Evolutionary conservation across 2,329 filamentous ascomycete species (phyloP).

Genomic region (Tolypocladium ovalisporum): DNA sequence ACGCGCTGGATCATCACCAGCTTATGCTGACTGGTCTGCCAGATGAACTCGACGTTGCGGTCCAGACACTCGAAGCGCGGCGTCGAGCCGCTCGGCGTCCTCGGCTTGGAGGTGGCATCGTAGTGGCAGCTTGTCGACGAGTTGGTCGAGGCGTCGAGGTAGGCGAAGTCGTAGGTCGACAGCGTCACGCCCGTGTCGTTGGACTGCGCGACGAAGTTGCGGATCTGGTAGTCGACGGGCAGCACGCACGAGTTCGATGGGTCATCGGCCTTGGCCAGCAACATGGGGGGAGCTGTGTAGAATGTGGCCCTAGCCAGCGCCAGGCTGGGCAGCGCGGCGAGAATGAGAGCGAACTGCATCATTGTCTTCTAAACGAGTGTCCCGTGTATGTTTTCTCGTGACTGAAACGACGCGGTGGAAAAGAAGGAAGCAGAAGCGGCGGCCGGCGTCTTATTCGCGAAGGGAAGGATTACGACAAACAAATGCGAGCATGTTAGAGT

Average conservation of each 20-base stretch:
- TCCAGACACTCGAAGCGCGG: constrained; percentile 33
- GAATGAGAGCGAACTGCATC: constrained; percentile 5
- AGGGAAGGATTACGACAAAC: neutral
- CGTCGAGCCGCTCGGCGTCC: constrained; percentile 16
- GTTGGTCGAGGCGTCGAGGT: constrained; percentile 26
- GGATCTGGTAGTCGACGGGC: constrained; percentile 27
- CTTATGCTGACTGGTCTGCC: constrained; percentile 12
- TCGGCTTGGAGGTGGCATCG: constrained; percentile 29
- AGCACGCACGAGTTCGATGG: constrained; percentile 20
- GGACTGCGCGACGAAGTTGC: constrained; percentile 22
- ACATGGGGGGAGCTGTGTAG: constrained; percentile 15
- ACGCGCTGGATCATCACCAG: constrained; percentile 34
- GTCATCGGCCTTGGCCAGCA: constrained; percentile 14
- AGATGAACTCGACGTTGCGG: constrained; percentile 31
- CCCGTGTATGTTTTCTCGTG: neutral
- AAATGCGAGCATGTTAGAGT: neutral
- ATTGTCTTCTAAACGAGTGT: neutral
- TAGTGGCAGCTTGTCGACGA: constrained; percentile 30
- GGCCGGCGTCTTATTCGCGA: neutral
- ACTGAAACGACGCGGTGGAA: neutral
- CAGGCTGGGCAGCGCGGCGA: constrained; percentile 6
- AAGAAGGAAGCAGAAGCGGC: neutral
- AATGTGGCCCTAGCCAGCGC: constrained; percentile 11
- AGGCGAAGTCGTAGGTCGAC: constrained; percentile 26
- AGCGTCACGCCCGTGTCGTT: constrained; percentile 22